Conservation (phyloP, 768 basidiomycete genomes). For the Tephrocybe sp. region DNA sequence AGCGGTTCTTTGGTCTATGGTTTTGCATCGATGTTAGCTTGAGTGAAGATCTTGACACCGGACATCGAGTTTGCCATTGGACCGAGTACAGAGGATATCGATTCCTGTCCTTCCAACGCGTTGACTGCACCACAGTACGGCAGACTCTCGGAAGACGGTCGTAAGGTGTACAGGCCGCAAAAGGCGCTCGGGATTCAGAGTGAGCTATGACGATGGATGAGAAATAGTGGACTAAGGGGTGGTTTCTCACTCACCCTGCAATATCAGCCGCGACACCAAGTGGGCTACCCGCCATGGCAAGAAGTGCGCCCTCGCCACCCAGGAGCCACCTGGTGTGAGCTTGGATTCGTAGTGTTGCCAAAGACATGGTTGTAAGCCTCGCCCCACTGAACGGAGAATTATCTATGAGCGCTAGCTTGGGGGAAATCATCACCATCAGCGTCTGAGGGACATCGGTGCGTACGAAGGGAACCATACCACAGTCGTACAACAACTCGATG, state of each 20-base stretch:
- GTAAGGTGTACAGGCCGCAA: constrained; percentile 58
- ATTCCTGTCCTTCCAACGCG: constrained; percentile 54
- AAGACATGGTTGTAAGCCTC: constrained; percentile 66
- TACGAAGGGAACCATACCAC: constrained; percentile 60
- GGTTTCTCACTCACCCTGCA: constrained; percentile 42
- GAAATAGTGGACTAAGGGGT: neutral
- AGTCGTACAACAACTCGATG: constrained; percentile 50
- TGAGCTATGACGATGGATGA: constrained; percentile 31
- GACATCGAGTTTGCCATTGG: constrained; percentile 52
- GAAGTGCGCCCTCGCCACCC: constrained; percentile 66
- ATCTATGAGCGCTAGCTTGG: neutral
- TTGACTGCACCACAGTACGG: constrained; percentile 57
- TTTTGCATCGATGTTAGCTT: constrained; percentile 45
- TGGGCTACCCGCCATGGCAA: constrained; percentile 59
- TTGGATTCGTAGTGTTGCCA: constrained; percentile 62
- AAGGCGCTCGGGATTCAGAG: constrained; percentile 58
- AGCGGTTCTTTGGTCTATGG: constrained; percentile 61
- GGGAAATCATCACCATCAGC: constrained; percentile 42
- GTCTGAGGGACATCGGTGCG: constrained; percentile 60
- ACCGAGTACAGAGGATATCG: constrained; percentile 57
- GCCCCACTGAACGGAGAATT: constrained; percentile 33
- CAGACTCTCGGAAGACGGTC: constrained; percentile 54
- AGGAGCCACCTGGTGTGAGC: constrained; percentile 62
- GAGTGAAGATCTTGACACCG: constrained; percentile 53
- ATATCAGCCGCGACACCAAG: constrained; percentile 68